A percentile compares a stretch with the other conserved stretches of the same genome.
Conservation (phyloP, 495 filamentous ascomycete species). For the Monascus purpureus region DNA sequence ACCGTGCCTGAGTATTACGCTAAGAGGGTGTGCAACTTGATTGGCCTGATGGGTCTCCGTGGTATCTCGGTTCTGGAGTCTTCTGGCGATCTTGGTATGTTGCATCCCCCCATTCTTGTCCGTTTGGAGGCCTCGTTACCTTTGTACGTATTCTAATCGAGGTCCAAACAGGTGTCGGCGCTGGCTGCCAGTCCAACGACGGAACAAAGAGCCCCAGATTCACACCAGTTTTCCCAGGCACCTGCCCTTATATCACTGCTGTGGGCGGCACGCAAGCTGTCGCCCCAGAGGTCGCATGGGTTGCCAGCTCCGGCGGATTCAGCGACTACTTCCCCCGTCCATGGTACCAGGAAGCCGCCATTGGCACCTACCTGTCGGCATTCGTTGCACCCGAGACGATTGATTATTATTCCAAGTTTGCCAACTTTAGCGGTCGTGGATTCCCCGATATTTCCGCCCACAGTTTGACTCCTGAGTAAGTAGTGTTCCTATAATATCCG, state of each 20-base stretch:
- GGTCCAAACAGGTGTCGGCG: constrained; percentile 31
- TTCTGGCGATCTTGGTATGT: constrained; percentile 48
- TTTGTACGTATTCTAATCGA: no score
- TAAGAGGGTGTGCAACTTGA: constrained; percentile 49
- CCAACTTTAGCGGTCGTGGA: constrained; percentile 47
- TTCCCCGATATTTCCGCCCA: constrained; percentile 56
- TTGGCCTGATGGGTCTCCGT: constrained; percentile 51
- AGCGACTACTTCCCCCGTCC: constrained; percentile 46
- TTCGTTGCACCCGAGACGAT: constrained; percentile 21
- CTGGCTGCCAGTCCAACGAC: constrained; percentile 44
- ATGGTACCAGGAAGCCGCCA: constrained; percentile 41
- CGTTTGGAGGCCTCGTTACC: no score
- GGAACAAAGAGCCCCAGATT: constrained; percentile 46
- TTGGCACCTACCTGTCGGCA: constrained; percentile 37
- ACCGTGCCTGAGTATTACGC: constrained; percentile 53
- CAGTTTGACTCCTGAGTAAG: constrained; percentile 26
- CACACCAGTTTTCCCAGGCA: constrained; percentile 46
- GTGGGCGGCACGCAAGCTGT: constrained; percentile 46
- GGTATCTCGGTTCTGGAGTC: constrained; percentile 52
- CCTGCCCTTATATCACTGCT: constrained; percentile 52
- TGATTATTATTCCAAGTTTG: constrained; percentile 24
- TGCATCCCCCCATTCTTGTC: no score
- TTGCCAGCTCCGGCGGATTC: constrained; percentile 49
- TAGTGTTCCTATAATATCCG: no score
- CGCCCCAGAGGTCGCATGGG: constrained; percentile 38